Evolutionary conservation across 2,329 filamentous ascomycete genomes (phyloP), one percentile per base, ranked within the genome.

Genomic region (Ceratocystis variospora): DNA sequence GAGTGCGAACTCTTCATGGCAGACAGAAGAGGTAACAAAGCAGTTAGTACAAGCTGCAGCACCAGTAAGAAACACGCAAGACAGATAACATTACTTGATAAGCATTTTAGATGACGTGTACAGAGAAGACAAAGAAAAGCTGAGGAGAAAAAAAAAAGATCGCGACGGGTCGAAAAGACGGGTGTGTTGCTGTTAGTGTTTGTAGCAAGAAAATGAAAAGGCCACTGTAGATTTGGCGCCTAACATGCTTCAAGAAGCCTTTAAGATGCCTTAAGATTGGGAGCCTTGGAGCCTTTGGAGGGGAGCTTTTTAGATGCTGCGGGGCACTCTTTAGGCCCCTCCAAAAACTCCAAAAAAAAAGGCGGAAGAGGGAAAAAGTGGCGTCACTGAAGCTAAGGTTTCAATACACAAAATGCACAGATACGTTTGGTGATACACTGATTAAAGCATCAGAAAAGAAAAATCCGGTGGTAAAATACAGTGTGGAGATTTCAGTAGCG

Each of bases 1-100:
- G 86, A 69, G 94, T 99, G 75, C 94, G 89, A 75, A 99, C 93
- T 82, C 93, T 99, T 55, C 53, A 25, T 22, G 44, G 22, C 31
- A 48, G 50, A 17, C 44, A 48, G 50, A 17, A 37, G 15, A 19
- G 17, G 37, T 22, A 45, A 48, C 19, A 5, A 28, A 46, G 25
- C 37, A 46, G 62, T 12, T 44, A 59, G 48, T 22, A 19, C 10
- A 19, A 62, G 28, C 19, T 25, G 48, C 10, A 28, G 48, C 22
- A 31, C 12, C 4, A 41, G 12, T 12, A 15, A 41, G 37, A 12
- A 61, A 63, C 41, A 22, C 48, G 17, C n/a, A n/a, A 37, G 5
- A 7, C 48, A 22, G 48, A 25, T 25, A 31, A 22, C 70, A 77
- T 64, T 70, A 83, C 81, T 83, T 83, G 79, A 83, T 83, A 72